Evolutionary conservation across 2,329 filamentous ascomycete species (phyloP).

Genomic region (Fusarium euwallaceae): DNA sequence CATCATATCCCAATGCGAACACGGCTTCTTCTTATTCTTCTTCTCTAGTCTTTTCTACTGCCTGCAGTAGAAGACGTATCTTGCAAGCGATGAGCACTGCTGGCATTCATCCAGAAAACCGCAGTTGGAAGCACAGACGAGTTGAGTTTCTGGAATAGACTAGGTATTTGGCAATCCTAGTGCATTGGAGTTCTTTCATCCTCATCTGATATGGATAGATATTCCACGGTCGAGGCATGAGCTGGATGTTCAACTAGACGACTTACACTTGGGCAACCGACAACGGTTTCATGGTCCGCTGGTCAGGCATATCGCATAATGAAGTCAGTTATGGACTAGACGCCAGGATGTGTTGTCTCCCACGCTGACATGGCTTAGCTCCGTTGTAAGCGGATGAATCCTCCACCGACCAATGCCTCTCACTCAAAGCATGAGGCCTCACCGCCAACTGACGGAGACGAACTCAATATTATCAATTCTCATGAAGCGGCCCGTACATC

Average conservation of each 20-base stretch:
- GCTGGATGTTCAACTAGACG: not conserved
- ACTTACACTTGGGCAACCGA: not conserved
- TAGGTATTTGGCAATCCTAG: not conserved
- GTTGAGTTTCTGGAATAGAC: not conserved
- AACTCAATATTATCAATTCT: not conserved
- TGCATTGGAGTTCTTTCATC: not conserved
- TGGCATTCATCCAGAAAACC: not conserved
- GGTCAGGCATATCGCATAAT: not conserved
- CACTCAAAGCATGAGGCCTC: not conserved
- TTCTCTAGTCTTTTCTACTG: too few species aligned
- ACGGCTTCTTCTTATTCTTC: too few species aligned
- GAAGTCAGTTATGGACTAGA: not conserved
- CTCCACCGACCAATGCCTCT: not conserved
- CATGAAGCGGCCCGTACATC: not conserved
- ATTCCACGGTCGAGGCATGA: not conserved
- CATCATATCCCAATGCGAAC: too few species aligned
- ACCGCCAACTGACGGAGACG: not conserved
- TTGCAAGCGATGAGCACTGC: not conserved
- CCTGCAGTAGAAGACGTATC: too few species aligned
- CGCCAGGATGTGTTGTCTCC: not conserved
- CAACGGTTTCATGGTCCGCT: not conserved
- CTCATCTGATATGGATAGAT: not conserved
- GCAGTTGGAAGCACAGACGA: not conserved
- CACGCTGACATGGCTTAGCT: conserved; percentile 10
- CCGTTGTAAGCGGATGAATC: conserved; percentile 3